These are phyloP conservation scores for Globisporangium spinosum DNA, from an alignment of 352 stramenopile genomes.

Conservation along the genomic window DNA sequence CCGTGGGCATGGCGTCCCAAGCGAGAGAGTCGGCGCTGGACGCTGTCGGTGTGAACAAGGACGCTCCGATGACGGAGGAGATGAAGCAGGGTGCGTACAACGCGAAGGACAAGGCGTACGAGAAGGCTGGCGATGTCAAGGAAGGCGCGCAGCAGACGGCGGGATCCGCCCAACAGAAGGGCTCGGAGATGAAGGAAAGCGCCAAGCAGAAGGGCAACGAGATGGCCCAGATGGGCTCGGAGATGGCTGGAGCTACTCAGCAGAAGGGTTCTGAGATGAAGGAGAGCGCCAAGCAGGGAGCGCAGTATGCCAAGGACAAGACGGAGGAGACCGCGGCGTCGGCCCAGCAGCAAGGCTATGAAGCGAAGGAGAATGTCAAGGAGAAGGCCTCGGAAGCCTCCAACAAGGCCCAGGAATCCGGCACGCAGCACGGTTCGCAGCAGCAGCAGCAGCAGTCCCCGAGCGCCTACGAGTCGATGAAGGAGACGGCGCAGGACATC, in stretches of 20 bases:
- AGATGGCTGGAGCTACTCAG: not conserved
- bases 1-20: not conserved
- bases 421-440: not conserved
- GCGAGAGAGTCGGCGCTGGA: no score
- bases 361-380: not conserved
- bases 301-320: conserved; percentile 1
- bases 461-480: not conserved
- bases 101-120: not conserved
- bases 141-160: conserved; percentile 10
- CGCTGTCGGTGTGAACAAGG: no score
- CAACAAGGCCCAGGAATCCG: not conserved
- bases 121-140: conserved; percentile 2
- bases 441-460: not conserved
- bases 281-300: conserved; percentile 1
- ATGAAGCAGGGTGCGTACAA: not conserved
- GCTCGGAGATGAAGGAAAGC: not conserved
- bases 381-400: not conserved
- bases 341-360: not conserved
- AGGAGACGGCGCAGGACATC: not conserved
- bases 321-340: not conserved
- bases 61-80: not conserved
- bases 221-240: not conserved
- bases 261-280: not conserved
- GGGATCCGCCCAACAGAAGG: not conserved
- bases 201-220: not conserved